phyloP scores from a whole-genome alignment of 148 eudicot species.

The Cornus florida region DNA sequence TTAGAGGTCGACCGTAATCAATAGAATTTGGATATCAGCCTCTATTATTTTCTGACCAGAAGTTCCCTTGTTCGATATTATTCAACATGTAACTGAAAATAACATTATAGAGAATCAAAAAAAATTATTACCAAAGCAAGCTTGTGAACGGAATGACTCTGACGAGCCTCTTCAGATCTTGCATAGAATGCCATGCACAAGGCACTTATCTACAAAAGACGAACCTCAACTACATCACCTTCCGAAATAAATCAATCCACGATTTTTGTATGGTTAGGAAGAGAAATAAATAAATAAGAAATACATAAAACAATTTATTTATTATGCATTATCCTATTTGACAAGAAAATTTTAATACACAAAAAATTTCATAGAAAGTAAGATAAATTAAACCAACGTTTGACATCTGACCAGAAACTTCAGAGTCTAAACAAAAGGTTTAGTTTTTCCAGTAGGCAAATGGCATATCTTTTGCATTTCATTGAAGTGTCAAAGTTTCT shows the following conservation, averaged over 20 bases:
- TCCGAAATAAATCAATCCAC: conserved; percentile 10
- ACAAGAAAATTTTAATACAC: background rate
- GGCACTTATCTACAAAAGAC: conserved; percentile 79
- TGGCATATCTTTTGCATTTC: background rate
- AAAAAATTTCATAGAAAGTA: background rate
- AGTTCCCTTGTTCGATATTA: background rate
- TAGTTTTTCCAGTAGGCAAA: background rate
- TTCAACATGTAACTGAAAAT: background rate
- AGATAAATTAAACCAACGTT: background rate
- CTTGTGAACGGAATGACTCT: conserved; percentile 89
- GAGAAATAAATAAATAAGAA: background rate
- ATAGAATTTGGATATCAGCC: background rate
- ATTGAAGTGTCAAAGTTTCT: background rate
- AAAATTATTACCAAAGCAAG: conserved; percentile 71
- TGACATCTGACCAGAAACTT: background rate
- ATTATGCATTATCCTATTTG: background rate
- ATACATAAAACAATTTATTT: background rate
- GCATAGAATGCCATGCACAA: conserved; percentile 98
- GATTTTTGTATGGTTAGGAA: background rate
- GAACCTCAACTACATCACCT: conserved; percentile 10
- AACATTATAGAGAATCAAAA: conserved; percentile 1
- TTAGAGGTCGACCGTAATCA: background rate
- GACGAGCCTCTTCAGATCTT: conserved; percentile 96
- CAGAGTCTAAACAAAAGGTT: background rate
- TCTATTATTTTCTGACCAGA: background rate